Evolutionary conservation across 2,329 filamentous ascomycete genomes (phyloP).

Genomic region (Aspergillus sp.): DNA sequence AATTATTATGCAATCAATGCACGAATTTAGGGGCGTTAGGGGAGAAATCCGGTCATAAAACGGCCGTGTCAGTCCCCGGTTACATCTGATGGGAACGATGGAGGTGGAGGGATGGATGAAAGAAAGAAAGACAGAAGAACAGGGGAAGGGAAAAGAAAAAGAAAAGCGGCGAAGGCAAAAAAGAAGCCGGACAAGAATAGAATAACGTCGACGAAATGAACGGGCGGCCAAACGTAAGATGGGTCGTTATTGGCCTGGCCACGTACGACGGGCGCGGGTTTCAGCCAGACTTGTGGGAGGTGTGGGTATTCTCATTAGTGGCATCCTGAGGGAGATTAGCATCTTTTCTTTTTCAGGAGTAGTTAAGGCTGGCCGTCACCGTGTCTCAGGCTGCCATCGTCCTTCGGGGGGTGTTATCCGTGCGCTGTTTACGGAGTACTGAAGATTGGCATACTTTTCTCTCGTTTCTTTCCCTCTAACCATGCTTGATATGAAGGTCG

Average conservation of each 20-base stretch:
- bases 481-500: too few species aligned
- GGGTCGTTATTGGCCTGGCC: constrained; percentile 5
- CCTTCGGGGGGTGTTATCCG: too few species aligned
- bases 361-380: too few species aligned
- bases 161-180: background rate
- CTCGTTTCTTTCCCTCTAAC: too few species aligned
- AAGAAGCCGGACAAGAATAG: background rate
- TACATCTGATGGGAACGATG: background rate
- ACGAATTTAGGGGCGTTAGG: background rate
- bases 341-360: too few species aligned
- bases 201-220: background rate
- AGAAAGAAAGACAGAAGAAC: background rate
- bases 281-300: background rate
- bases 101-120: background rate
- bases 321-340: too few species aligned
- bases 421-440: too few species aligned
- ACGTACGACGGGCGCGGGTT: constrained; percentile 4
- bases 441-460: too few species aligned
- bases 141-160: background rate
- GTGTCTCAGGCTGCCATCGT: too few species aligned
- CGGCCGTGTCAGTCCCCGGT: background rate
- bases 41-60: background rate
- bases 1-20: background rate
- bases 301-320: background rate
- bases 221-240: background rate